Evolutionary conservation across 2,329 filamentous ascomycete species (phyloP).

Genomic region (Neofusicoccum sp.): DNA sequence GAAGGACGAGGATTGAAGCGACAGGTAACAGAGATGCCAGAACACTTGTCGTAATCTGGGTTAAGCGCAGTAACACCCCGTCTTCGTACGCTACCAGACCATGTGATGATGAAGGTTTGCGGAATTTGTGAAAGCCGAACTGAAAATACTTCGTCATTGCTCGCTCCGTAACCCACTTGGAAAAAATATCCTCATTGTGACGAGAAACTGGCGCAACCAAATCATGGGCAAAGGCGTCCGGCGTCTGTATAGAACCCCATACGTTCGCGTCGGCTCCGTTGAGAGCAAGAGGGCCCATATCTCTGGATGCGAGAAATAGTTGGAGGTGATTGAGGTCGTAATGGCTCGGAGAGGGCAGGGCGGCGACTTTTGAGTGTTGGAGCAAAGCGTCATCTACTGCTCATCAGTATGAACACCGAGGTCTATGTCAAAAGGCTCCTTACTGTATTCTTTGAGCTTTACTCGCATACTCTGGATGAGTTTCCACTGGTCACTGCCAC

Average conservation of each 20-base stretch:
- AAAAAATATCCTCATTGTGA: neutral
- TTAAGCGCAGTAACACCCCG: neutral
- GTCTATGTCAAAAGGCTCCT: neutral
- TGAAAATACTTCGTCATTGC: neutral
- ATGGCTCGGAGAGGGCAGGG: neutral
- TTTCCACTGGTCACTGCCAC: neutral
- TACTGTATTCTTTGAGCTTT: conserved; percentile 4
- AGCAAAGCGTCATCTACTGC: neutral
- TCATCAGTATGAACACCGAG: neutral
- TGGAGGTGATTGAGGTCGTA: neutral
- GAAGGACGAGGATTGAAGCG: neutral
- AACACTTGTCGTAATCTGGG: neutral
- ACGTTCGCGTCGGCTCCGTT: neutral
- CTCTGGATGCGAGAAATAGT: neutral
- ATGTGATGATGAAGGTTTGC: neutral
- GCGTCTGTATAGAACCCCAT: neutral
- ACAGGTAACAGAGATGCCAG: neutral
- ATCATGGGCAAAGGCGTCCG: neutral
- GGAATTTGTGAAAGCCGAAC: neutral
- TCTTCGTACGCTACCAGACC: neutral
- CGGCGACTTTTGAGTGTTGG: neutral
- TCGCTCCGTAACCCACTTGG: neutral
- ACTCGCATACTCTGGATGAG: neutral
- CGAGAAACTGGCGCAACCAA: neutral
- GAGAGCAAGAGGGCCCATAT: neutral